A percentile compares a stretch with the other conserved stretches of the same genome.
phyloP scores from a whole-genome alignment of 306 rosid species.

The Sicyos edulis region DNA sequence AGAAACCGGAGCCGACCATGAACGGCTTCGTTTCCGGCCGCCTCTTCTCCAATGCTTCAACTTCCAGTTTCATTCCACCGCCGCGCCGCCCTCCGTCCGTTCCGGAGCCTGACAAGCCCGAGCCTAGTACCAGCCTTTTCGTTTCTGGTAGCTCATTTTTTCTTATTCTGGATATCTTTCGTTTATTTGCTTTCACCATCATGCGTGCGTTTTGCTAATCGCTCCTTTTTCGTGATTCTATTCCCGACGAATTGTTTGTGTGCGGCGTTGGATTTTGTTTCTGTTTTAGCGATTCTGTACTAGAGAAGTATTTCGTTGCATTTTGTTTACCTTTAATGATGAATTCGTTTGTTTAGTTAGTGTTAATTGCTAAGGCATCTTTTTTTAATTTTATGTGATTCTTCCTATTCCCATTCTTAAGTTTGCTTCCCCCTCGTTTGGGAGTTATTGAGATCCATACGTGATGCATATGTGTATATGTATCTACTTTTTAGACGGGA shows the following conservation, averaged over 20 bases:
- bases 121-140: conserved; percentile 77
- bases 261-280: neutral
- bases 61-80: conserved; percentile 44
- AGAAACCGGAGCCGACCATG: neutral
- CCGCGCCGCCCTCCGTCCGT: conserved; percentile 27
- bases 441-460: neutral
- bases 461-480: neutral
- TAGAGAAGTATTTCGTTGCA: neutral
- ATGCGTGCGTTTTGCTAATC: neutral
- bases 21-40: conserved; percentile 25
- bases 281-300: neutral
- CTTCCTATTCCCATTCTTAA: too few species aligned
- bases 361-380: neutral
- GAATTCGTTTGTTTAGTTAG: neutral
- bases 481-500: neutral
- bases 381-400: neutral
- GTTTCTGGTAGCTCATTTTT: conserved; percentile 50
- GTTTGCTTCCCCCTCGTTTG: neutral
- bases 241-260: too few species aligned
- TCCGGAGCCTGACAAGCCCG: conserved; percentile 50
- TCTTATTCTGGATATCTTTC: neutral
- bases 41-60: conserved; percentile 40
- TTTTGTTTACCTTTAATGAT: neutral
- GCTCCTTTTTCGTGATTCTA: neutral
- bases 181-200: neutral